These are phyloP conservation scores for Sphaceloma murrayae DNA, from an alignment of 2,329 filamentous ascomycete species.

Conservation along the genomic window DNA sequence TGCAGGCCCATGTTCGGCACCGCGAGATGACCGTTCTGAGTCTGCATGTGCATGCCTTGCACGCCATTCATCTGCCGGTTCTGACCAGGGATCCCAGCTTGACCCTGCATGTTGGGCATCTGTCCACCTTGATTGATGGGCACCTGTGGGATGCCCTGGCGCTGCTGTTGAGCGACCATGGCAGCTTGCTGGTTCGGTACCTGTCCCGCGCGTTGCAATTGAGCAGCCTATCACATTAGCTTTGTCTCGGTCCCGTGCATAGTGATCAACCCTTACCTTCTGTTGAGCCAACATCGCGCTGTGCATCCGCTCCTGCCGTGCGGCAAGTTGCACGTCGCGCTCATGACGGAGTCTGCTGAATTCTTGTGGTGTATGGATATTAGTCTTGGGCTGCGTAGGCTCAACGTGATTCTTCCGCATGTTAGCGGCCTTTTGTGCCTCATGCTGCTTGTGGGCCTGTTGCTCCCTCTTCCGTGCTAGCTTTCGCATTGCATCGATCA, in stretches of 20 bases:
- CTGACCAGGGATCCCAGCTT: constrained; percentile 15
- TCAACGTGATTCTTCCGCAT: constrained; percentile 66
- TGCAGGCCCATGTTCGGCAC: constrained; percentile 45
- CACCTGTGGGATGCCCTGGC: constrained; percentile 23
- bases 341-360: constrained; percentile 86
- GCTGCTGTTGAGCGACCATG: constrained; percentile 29
- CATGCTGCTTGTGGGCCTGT: constrained; percentile 74
- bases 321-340: constrained; percentile 59
- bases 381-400: constrained; percentile 47
- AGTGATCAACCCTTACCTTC: too few relatives aligned
- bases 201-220: constrained; percentile 12
- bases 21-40: constrained; percentile 40
- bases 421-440: constrained; percentile 57
- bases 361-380: constrained; percentile 69
- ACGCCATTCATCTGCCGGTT: constrained; percentile 27
- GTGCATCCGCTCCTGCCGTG: constrained; percentile 50
- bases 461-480: constrained; percentile 89
- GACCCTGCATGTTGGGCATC: constrained; percentile 22
- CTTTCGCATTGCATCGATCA: constrained; percentile 93
- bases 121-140: constrained; percentile 30
- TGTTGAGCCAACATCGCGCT: constrained; percentile 51
- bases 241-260: too few relatives aligned
- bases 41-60: constrained; percentile 40
- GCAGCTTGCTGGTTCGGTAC: constrained; percentile 28
- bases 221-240: too few relatives aligned